A percentile compares a stretch with the other conserved stretches of the same genome.
phyloP scores from a whole-genome alignment of 805 yeast genomes.

The Starmerella ratchasimensis region DNA sequence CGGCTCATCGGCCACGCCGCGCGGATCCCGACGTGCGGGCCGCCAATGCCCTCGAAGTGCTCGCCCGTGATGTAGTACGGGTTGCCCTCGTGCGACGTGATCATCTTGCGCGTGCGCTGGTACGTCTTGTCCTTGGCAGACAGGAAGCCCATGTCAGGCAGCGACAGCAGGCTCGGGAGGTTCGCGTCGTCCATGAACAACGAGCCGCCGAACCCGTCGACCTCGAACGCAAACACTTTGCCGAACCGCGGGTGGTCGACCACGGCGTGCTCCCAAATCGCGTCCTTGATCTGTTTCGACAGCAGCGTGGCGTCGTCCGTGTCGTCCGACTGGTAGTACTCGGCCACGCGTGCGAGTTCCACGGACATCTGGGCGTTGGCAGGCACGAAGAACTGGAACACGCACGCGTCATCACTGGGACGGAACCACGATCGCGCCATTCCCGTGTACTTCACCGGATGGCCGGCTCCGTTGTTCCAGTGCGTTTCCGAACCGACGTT shows the following conservation, averaged over 20 bases:
- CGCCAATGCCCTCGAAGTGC: constrained; percentile 67
- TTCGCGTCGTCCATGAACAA: constrained; percentile 84
- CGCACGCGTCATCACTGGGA: constrained; percentile 79
- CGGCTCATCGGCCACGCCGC: constrained; percentile 88
- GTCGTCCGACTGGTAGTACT: constrained; percentile 18
- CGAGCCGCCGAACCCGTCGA: constrained; percentile 71
- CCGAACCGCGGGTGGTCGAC: constrained; percentile 59
- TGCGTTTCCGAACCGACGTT: constrained; percentile 69
- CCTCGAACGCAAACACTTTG: constrained; percentile 71
- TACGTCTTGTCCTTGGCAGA: constrained; percentile 42
- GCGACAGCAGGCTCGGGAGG: constrained; percentile 66
- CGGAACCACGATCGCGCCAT: constrained; percentile 71
- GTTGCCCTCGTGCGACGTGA: constrained; percentile 52
- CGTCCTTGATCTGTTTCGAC: constrained; percentile 35
- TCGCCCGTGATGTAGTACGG: constrained; percentile 61
- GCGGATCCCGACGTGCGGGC: constrained; percentile 73
- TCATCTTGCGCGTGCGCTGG: constrained; percentile 67
- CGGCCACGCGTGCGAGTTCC: constrained; percentile 37
- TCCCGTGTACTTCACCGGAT: constrained; percentile 63
- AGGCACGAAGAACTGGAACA: constrained; percentile 69
- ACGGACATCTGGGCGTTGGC: constrained; percentile 66
- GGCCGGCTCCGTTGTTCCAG: constrained; percentile 65
- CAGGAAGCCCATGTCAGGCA: constrained; percentile 66
- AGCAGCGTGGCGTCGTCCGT: constrained; percentile 21
- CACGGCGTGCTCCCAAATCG: constrained; percentile 50